Percentiles rank a stretch among this genome's conserved stretches.
Evolutionary conservation across 352 stramenopile genomes (phyloP).

Genomic region (Blastocystis sp.): DNA sequence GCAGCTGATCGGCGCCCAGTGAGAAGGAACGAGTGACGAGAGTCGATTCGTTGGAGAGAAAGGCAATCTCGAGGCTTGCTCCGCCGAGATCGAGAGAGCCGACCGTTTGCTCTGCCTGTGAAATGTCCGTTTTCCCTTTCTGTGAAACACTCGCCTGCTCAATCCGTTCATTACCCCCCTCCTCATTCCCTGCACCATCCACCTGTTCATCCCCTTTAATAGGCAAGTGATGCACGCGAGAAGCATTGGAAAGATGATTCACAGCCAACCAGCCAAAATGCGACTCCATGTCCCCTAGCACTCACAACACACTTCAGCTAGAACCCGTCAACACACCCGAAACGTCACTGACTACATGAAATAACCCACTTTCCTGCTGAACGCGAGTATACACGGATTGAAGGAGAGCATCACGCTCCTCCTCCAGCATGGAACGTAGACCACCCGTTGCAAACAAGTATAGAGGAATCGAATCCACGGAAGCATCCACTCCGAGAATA

Average conservation of each 20-base stretch:
- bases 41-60: not conserved
- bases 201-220: too few species aligned
- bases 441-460: constrained; percentile 55
- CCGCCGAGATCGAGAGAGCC: constrained; percentile 26
- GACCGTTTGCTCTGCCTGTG: not conserved
- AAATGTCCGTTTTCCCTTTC: not conserved
- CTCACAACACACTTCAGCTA: not conserved
- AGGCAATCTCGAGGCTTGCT: constrained; percentile 50
- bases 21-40: not conserved
- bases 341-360: not conserved
- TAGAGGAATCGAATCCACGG: not conserved
- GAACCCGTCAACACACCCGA: not conserved
- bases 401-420: not conserved
- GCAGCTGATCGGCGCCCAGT: not conserved
- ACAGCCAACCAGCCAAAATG: constrained; percentile 34
- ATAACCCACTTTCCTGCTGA: not conserved
- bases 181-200: too few species aligned
- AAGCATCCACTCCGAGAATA: not conserved
- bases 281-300: constrained; percentile 16
- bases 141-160: not conserved
- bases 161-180: too few species aligned
- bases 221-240: not conserved
- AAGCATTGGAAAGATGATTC: not conserved
- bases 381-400: not conserved
- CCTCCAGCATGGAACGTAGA: not conserved